Evolutionary conservation across 306 rosid species (phyloP), one percentile per base, ranked within the genome.

Genomic region (Fragaria nilgerrensis): DNA sequence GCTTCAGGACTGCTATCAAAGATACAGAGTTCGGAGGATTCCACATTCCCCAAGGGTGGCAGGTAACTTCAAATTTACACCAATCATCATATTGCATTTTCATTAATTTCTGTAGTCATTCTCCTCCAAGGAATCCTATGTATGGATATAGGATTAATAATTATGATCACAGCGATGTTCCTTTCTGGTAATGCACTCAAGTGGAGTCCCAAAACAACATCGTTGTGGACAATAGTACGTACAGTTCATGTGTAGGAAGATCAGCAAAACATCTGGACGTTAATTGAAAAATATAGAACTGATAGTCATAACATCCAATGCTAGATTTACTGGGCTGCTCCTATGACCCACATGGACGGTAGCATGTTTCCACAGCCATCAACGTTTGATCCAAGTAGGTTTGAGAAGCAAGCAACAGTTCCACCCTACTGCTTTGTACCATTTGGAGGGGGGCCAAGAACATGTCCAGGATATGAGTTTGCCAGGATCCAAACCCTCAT

Each of bases 41-140:
- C 79, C 63, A 80, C 45, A 90, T 93, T 64, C 98, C 96, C 5
- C 85, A 89, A 85, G 98, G 97, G 75, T 93, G 97, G 98, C 97
- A 89, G 74, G 98, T 93, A 79, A 80, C 83, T 83, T 63, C 82
- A 79, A 75, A 48, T 23, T 4, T 37, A 3, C 20, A 22, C 2
- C 13, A 52, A 37, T 19, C 2, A 10, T 34, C 6, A 32, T 19
- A 13, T 12, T 3, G 1, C 13, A 52, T 20, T 59, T n/a, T 73
- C 43, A 8, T 66, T 25, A 27, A 2, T 37, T 50, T 36, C 0
- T 27, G 20, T 20, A 67, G 1, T 39, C 34, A 27, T 9, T 27
- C 13, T 41, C 15, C 58, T 55, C 14, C 29, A 22, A 20, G 9
- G 1, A 22, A 50, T 49, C 20, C 16, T 16, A 0, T 52, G 19